Conservation (phyloP, 2,329 filamentous ascomycete genomes). For the Cyphellophora attinorum region DNA sequence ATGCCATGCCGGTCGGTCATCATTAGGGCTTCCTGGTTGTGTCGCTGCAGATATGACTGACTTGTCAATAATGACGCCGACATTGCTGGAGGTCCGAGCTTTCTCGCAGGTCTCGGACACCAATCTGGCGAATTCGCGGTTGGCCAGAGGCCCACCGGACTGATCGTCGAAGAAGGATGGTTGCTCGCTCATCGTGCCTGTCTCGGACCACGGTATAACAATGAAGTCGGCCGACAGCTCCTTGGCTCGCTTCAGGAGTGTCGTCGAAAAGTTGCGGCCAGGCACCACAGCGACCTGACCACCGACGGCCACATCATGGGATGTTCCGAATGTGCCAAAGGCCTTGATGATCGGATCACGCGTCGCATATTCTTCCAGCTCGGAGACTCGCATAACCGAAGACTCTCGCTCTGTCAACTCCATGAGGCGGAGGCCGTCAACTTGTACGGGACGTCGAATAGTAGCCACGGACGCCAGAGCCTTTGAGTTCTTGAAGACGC, state of each 20-base stretch:
- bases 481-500: slow-evolving; percentile 8
- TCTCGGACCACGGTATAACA: slow-evolving; percentile 83
- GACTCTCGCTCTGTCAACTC: slow-evolving; percentile 88
- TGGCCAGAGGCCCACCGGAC: slow-evolving; percentile 34
- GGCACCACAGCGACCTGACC: slow-evolving; percentile 74
- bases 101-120: slow-evolving; percentile 47
- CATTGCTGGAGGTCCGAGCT: slow-evolving; percentile 48
- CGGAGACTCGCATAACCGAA: slow-evolving; percentile 87
- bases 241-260: slow-evolving; percentile 59
- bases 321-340: slow-evolving; percentile 77
- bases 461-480: slow-evolving; percentile 6
- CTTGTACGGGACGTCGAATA: slow-evolving; percentile 50
- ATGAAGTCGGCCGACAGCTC: slow-evolving; percentile 65
- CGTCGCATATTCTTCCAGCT: slow-evolving; percentile 62
- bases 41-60: slow-evolving; percentile 9
- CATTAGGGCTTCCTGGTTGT: slow-evolving; percentile 8
- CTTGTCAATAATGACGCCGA: slow-evolving; percentile 67
- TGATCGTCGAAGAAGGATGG: slow-evolving; percentile 24
- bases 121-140: slow-evolving; percentile 43
- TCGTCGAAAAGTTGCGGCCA: slow-evolving; percentile 67
- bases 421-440: slow-evolving; percentile 76
- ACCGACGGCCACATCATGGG: slow-evolving; percentile 73
- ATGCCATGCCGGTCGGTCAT: slow-evolving; percentile 23
- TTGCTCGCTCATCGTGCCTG: slow-evolving; percentile 63
- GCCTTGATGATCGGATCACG: slow-evolving; percentile 83